phyloP scores from a whole-genome alignment of 371 early-diverging fungal genomes.

The Actinomucor elegans region DNA sequence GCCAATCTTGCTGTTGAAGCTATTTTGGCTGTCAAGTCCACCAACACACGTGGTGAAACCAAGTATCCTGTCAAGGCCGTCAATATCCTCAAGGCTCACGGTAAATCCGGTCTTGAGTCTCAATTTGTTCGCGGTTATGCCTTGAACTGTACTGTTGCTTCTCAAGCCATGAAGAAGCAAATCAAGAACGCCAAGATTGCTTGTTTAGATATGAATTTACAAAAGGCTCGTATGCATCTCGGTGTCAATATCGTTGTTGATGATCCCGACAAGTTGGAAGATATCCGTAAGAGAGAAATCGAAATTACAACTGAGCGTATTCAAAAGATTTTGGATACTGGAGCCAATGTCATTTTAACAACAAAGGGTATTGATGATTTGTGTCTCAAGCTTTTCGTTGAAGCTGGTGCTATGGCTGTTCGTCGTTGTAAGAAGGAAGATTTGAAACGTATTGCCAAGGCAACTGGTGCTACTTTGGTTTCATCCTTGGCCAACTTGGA shows the following conservation, averaged over 20 bases:
- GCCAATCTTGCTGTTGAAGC: constrained; percentile 96
- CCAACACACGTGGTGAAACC: constrained; percentile 82
- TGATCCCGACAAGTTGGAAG: constrained; percentile 98
- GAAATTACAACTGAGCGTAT: constrained; percentile 97
- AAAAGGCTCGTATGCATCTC: constrained; percentile 98
- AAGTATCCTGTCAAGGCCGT: constrained; percentile 98
- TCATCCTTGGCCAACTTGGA: constrained; percentile 98
- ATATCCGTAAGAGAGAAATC: constrained; percentile 94
- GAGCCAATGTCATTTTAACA: constrained; percentile 98
- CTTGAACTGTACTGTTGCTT: constrained; percentile 97
- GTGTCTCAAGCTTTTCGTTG: constrained; percentile 97
- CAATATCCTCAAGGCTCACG: constrained; percentile 99
- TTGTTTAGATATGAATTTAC: constrained; percentile 99
- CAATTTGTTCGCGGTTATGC: constrained; percentile 96
- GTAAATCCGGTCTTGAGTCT: constrained; percentile 93
- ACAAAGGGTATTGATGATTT: constrained; percentile 99
- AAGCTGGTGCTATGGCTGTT: constrained; percentile 91
- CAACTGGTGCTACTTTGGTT: constrained; percentile 95
- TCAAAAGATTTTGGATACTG: constrained; percentile 93
- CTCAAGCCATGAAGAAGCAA: constrained; percentile 94
- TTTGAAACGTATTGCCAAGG: constrained; percentile 96
- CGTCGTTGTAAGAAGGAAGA: constrained; percentile 98
- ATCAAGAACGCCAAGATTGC: constrained; percentile 95
- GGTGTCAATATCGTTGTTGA: constrained; percentile 98
- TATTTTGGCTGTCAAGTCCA: constrained; percentile 90